Evolutionary conservation across 352 stramenopile species (phyloP).

Genomic region (Aphanomyces stellatus): DNA sequence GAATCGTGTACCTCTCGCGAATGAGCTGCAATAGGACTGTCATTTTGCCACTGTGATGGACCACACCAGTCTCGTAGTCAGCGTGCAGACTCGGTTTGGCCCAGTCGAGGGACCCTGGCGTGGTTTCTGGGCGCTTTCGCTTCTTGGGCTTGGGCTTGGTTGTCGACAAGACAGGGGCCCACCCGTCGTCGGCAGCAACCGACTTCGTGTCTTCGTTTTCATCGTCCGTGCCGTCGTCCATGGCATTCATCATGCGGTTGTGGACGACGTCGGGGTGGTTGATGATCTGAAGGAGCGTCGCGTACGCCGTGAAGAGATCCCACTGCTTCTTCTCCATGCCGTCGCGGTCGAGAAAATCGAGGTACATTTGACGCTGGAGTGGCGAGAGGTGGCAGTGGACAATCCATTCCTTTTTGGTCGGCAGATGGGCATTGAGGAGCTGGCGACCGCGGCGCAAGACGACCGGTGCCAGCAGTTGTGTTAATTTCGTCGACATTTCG

Average conservation of each 20-base stretch:
- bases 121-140: background rate
- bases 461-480: constrained; percentile 47
- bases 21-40: constrained; percentile 62
- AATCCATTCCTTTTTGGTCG: constrained; percentile 81
- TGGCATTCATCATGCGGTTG: constrained; percentile 42
- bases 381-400: constrained; percentile 76
- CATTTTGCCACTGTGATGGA: constrained; percentile 79
- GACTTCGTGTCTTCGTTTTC: constrained; percentile 26
- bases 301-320: constrained; percentile 72
- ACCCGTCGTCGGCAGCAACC: background rate
- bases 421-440: constrained; percentile 59
- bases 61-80: constrained; percentile 37
- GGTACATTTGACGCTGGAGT: constrained; percentile 74
- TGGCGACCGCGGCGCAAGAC: constrained; percentile 63
- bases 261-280: constrained; percentile 86
- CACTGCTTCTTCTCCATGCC: constrained; percentile 27
- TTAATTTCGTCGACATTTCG: constrained; percentile 51
- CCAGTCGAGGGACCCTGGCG: background rate
- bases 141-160: constrained; percentile 17
- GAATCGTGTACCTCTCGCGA: constrained; percentile 45
- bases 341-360: constrained; percentile 47
- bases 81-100: background rate
- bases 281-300: constrained; percentile 74
- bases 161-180: background rate
- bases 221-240: constrained; percentile 27